Evolutionary conservation across 805 yeast genomes (phyloP), one percentile per base, ranked within the genome.

Genomic region (Starmerella cellae): DNA sequence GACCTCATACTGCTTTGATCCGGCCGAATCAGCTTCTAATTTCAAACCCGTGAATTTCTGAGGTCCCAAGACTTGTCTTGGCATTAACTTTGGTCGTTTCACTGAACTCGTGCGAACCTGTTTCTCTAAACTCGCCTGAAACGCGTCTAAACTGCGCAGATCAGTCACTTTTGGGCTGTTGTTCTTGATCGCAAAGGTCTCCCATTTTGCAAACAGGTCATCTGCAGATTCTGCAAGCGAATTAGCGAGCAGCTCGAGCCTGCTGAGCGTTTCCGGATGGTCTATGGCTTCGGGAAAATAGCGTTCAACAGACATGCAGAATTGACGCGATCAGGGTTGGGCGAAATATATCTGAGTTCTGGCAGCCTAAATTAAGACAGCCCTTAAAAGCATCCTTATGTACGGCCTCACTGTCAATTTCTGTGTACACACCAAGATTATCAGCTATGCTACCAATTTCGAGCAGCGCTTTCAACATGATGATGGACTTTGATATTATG

Each of bases 191-290:
- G 50, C 37, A 23, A 46, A 48, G 11, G 44, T 39, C 58, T 87
- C 95, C 97, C 97, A 87, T 53, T 82, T 78, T 33, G 48, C 48
- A 23, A 39, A 41, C 9, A 53, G 43, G 31, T 50, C 54, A n/a
- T 50, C 53, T 1, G 29, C 26, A 2, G 48, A 40, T 29, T 40
- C 24, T 3, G 46, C 46, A 24, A 45, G 42, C 5, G 44, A 32
- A 18, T 24, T 28, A 9, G 42, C 17, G 21, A 44, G 44, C 23
- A 21, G 3, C 18, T 26, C 16, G 11, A 47, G 41, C 13, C 43
- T 26, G 11, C n/a, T 23, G n/a, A 34, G 28, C 2, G 30, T 34
- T 16, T 22, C 37, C 18, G 36, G 34, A 11, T 38, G 18, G 11
- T 26, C 24, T n/a, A 23, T 34, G 13, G 38, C 49, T 27, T 43